Conservation (phyloP, 164 flowering plant species). For the Vitis riparia region DNA sequence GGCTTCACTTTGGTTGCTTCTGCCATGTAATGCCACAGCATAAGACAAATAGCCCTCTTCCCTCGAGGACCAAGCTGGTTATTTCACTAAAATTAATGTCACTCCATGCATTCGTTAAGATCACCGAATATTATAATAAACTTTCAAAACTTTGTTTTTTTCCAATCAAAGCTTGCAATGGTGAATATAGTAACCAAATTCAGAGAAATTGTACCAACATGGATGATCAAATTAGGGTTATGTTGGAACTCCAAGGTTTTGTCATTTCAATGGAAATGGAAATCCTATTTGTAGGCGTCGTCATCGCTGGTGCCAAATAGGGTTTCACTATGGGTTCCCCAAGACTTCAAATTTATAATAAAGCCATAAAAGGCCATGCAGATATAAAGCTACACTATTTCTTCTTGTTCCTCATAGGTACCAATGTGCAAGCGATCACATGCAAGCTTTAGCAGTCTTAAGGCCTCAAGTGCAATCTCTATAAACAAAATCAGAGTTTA, state of each 20-base stretch:
- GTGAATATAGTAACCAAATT: background rate
- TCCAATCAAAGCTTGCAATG: background rate
- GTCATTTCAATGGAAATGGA: slow-evolving; percentile 1
- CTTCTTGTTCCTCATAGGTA: too few species aligned
- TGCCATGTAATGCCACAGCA: slow-evolving; percentile 27
- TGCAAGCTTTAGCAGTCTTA: too few species aligned
- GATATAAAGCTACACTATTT: too few species aligned
- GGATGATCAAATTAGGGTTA: background rate
- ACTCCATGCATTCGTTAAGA: background rate
- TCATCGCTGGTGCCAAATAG: too few species aligned
- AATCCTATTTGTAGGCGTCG: background rate
- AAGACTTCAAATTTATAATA: background rate
- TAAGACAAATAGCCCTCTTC: slow-evolving; percentile 27
- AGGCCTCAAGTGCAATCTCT: too few species aligned
- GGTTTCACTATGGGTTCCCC: background rate
- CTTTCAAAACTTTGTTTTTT: slow-evolving; percentile 2
- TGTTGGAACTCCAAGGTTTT: background rate
- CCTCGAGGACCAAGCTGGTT: slow-evolving; percentile 9
- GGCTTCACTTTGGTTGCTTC: slow-evolving; percentile 22
- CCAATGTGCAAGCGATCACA: too few species aligned
- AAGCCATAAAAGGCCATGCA: background rate
- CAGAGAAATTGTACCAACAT: background rate
- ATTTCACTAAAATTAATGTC: slow-evolving; percentile 15
- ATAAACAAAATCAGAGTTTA: too few species aligned
- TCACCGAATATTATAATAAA: background rate